Conservation (phyloP, 2,329 filamentous ascomycete genomes). For the Claviceps humidiphila region DNA sequence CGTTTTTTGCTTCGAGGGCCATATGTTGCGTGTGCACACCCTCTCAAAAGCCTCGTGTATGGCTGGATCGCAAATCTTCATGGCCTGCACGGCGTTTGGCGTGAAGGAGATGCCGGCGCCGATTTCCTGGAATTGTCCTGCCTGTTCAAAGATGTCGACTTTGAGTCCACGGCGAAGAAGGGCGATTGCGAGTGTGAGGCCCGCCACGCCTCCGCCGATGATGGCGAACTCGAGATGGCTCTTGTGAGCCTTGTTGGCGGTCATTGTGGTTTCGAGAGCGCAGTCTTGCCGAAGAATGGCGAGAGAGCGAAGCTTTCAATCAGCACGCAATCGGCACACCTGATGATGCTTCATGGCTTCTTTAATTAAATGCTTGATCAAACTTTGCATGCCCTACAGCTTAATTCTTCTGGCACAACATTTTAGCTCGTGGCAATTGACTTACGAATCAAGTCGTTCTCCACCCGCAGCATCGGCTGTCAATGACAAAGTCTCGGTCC, state of each 20-base stretch:
- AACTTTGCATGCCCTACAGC: too few species aligned
- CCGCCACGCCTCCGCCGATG: constrained; percentile 38
- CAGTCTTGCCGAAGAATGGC: too few species aligned
- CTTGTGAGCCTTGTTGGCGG: neutral
- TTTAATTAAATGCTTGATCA: too few species aligned
- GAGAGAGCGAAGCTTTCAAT: too few species aligned
- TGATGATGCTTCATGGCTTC: too few species aligned
- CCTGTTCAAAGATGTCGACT: constrained; percentile 34
- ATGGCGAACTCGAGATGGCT: constrained; percentile 20
- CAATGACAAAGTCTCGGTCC: too few species aligned
- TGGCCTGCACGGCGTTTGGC: constrained; percentile 35
- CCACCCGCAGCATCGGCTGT: too few species aligned
- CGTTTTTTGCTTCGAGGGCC: constrained; percentile 2
- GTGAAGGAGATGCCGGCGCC: constrained; percentile 39
- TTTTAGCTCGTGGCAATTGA: too few species aligned
- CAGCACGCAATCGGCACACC: too few species aligned
- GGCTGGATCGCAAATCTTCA: constrained; percentile 24
- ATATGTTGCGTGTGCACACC: constrained; percentile 6
- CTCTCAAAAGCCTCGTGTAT: constrained; percentile 17
- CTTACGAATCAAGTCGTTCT: too few species aligned
- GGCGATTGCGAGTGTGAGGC: constrained; percentile 33
- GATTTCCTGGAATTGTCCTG: constrained; percentile 27
- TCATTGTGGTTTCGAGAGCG: neutral
- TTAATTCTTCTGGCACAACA: too few species aligned
- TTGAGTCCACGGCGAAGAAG: constrained; percentile 28